Evolutionary conservation across 176 grass and related monocot species (phyloP).

Genomic region (Luzula sylvatica): DNA sequence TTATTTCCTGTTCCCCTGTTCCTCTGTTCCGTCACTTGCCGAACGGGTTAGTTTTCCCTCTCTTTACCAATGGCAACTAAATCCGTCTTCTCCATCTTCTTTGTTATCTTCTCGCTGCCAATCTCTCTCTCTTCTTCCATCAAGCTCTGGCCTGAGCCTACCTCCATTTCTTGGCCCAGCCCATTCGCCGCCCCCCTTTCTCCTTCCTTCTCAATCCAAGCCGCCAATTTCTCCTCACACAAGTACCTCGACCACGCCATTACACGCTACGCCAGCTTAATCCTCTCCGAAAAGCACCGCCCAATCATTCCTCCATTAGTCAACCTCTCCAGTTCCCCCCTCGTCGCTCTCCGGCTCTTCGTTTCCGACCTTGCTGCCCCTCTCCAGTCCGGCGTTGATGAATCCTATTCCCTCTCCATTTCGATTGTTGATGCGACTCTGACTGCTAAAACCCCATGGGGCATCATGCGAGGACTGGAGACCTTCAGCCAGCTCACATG

Average conservation of each 20-base stretch:
- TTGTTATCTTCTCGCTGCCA: constrained; percentile 9
- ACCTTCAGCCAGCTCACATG: constrained; percentile 71
- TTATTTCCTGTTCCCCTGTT: too few species aligned
- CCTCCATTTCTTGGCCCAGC: constrained; percentile 47
- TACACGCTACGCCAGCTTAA: constrained; percentile 47
- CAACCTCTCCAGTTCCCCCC: constrained; percentile 20
- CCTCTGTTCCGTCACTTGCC: too few species aligned
- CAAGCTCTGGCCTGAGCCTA: constrained; percentile 69
- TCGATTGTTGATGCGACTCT: constrained; percentile 32
- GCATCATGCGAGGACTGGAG: constrained; percentile 72
- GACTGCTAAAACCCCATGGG: constrained; percentile 54
- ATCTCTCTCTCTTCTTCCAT: constrained; percentile 21
- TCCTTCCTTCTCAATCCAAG: constrained; percentile 50
- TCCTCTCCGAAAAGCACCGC: constrained; percentile 61
- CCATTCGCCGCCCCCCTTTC: constrained; percentile 40
- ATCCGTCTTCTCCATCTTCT: not conserved
- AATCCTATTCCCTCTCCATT: constrained; percentile 75
- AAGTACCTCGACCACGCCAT: constrained; percentile 49
- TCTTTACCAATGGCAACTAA: not conserved
- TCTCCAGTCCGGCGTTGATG: constrained; percentile 51
- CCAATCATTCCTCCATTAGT: constrained; percentile 37
- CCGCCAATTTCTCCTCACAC: constrained; percentile 30
- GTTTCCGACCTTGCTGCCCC: constrained; percentile 41
- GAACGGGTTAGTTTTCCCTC: not conserved
- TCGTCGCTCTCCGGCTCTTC: constrained; percentile 39